Evolutionary conservation across 805 yeast genomes (phyloP).

Genomic region (Candida coquimbonensis): DNA sequence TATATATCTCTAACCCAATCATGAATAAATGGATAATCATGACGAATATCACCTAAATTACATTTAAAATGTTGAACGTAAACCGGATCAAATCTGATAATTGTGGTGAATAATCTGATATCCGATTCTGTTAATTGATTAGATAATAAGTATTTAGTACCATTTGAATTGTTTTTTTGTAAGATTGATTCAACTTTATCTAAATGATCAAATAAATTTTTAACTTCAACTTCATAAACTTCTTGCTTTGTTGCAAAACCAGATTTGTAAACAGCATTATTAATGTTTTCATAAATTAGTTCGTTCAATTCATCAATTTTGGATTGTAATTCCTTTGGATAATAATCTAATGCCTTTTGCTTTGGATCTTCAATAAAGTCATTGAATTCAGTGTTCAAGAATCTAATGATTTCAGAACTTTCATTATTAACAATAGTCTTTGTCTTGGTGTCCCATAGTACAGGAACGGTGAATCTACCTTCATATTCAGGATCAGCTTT

Average conservation of each 20-base stretch:
- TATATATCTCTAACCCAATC: constrained; percentile 78
- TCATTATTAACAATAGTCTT: constrained; percentile 87
- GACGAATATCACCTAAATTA: constrained; percentile 73
- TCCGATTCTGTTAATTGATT: constrained; percentile 82
- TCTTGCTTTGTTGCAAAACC: constrained; percentile 86
- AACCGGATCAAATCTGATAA: constrained; percentile 86
- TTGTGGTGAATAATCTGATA: constrained; percentile 78
- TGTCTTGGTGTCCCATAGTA: constrained; percentile 82
- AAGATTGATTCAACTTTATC: constrained; percentile 65
- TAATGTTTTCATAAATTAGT: constrained; percentile 79
- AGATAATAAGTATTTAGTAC: constrained; percentile 46
- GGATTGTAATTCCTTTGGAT: constrained; percentile 47
- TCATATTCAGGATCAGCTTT: constrained; percentile 67
- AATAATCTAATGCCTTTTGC: constrained; percentile 47
- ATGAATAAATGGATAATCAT: constrained; percentile 70
- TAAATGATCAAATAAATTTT: constrained; percentile 54
- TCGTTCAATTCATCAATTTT: constrained; percentile 72
- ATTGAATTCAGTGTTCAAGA: constrained; percentile 71
- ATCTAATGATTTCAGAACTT: constrained; percentile 81
- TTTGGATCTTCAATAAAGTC: constrained; percentile 40
- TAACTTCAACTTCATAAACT: constrained; percentile 66
- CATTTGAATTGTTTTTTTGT: constrained; percentile 28
- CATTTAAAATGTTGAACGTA: constrained; percentile 95
- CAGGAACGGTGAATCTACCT: constrained; percentile 90
- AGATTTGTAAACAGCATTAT: constrained; percentile 88